phyloP scores from a whole-genome alignment of 1,284 basidiomycete species.

The Trametes polyzona region DNA sequence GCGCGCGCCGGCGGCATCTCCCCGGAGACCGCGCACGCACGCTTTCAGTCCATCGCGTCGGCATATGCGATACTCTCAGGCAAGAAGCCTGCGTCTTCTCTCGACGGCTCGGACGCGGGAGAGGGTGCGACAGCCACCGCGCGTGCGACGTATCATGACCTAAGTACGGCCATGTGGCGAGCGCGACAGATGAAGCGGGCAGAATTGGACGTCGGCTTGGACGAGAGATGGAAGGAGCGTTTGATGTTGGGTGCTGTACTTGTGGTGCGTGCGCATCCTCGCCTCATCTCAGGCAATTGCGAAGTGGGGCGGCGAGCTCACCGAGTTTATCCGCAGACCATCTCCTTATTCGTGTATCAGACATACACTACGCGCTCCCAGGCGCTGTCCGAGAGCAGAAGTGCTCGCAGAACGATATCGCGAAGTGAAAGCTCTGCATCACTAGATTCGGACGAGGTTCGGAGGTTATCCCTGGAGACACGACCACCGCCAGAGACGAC shows the following conservation, averaged over 20 bases:
- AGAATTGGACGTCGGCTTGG: constrained; percentile 38
- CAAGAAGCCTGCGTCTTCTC: constrained; percentile 31
- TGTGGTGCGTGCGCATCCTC: constrained; percentile 42
- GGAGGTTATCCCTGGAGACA: not conserved
- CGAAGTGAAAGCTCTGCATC: not conserved
- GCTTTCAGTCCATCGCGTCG: constrained; percentile 63
- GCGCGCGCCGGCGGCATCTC: constrained; percentile 45
- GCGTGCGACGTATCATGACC: constrained; percentile 33
- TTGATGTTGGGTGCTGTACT: constrained; percentile 52
- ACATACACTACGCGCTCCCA: constrained; percentile 31
- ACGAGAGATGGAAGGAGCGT: constrained; percentile 62
- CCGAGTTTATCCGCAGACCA: constrained; percentile 18
- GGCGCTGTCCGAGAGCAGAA: constrained; percentile 20
- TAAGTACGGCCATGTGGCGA: constrained; percentile 40
- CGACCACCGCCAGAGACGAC: no score
- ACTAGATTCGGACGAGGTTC: not conserved
- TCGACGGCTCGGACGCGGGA: constrained; percentile 38
- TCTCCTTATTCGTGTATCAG: constrained; percentile 33
- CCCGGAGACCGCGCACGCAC: constrained; percentile 52
- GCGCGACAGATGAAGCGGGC: constrained; percentile 47
- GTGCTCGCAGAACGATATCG: not conserved
- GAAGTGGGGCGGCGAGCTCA: not conserved
- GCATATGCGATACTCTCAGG: constrained; percentile 62
- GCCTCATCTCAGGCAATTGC: not conserved
- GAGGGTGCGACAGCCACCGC: constrained; percentile 38